Percentiles rank a stretch among this genome's conserved stretches.
Evolutionary conservation across 352 stramenopile genomes (phyloP).

Genomic region (Pythium phragmiticola): DNA sequence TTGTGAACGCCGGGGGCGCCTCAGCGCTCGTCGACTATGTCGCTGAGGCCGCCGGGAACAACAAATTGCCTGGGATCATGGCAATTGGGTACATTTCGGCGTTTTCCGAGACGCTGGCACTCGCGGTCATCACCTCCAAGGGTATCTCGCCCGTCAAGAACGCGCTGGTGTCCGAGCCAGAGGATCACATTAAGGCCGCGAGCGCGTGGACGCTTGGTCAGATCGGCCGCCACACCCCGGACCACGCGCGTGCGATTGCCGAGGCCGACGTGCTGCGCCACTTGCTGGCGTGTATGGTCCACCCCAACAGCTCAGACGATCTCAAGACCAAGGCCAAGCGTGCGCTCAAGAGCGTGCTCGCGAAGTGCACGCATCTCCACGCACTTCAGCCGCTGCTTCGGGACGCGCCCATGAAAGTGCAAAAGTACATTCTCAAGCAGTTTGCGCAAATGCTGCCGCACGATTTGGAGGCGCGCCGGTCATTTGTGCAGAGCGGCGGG

Average conservation of each 20-base stretch:
- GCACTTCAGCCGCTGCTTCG: constrained; percentile 91
- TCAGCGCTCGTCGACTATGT: constrained; percentile 94
- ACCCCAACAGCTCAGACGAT: constrained; percentile 91
- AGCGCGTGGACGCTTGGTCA: constrained; percentile 95
- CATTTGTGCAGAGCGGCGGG: constrained; percentile 93
- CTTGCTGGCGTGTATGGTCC: constrained; percentile 92
- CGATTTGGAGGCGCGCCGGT: constrained; percentile 89
- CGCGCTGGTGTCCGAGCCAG: constrained; percentile 90
- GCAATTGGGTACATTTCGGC: constrained; percentile 94
- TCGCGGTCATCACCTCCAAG: constrained; percentile 94
- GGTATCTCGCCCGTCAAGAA: constrained; percentile 92
- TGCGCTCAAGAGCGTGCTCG: constrained; percentile 92
- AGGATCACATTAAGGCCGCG: constrained; percentile 96
- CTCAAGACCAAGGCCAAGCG: constrained; percentile 94
- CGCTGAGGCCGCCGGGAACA: constrained; percentile 88
- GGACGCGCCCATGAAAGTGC: constrained; percentile 91
- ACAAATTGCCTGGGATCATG: constrained; percentile 95
- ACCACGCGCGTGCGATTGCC: constrained; percentile 91
- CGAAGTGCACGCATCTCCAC: constrained; percentile 94
- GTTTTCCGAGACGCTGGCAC: constrained; percentile 93
- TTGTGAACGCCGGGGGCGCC: constrained; percentile 94
- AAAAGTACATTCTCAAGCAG: constrained; percentile 96
- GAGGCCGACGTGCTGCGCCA: constrained; percentile 93
- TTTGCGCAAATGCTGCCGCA: constrained; percentile 94
- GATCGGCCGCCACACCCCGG: constrained; percentile 92